Evolutionary conservation across 2,329 filamentous ascomycete genomes (phyloP).

Genomic region (Onygenales sp.): DNA sequence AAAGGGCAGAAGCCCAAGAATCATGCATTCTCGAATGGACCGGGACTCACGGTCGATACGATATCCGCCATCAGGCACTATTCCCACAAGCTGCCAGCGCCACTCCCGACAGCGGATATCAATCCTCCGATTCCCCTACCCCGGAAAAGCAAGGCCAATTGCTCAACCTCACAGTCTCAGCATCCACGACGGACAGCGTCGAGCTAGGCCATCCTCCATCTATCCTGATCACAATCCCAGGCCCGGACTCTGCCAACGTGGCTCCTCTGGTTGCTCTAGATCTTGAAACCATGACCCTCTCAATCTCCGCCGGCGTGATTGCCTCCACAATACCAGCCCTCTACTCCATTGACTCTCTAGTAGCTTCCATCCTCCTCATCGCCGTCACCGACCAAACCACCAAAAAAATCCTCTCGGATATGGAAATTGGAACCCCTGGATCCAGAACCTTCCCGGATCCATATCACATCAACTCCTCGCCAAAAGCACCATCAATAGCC

Average conservation of each 20-base stretch:
- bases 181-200: conserved; percentile 18
- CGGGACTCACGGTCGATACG: conserved; percentile 29
- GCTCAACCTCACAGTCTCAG: conserved; percentile 34
- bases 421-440: conserved; percentile 21
- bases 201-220: conserved; percentile 22
- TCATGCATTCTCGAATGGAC: conserved; percentile 39
- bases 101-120: conserved; percentile 23
- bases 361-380: conserved; percentile 37
- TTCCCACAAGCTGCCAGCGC: conserved; percentile 14
- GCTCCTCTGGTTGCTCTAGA: conserved; percentile 35
- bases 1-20: conserved; percentile 35
- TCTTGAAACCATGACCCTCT: conserved; percentile 30
- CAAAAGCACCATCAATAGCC: conserved; percentile 5
- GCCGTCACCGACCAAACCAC: conserved; percentile 34
- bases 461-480: conserved; percentile 7
- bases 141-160: conserved; percentile 23
- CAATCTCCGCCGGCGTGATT: conserved; percentile 32
- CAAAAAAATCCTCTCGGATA: conserved; percentile 28
- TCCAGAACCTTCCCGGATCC: conserved; percentile 4
- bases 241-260: conserved; percentile 24
- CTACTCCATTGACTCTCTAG: conserved; percentile 39
- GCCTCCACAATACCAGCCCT: conserved; percentile 34
- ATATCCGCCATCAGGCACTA: conserved; percentile 37
- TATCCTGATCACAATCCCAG: conserved; percentile 30
- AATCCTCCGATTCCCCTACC: conserved; percentile 24